Conservation (phyloP, 805 yeast species). For the Priceomyces haplophilus region DNA sequence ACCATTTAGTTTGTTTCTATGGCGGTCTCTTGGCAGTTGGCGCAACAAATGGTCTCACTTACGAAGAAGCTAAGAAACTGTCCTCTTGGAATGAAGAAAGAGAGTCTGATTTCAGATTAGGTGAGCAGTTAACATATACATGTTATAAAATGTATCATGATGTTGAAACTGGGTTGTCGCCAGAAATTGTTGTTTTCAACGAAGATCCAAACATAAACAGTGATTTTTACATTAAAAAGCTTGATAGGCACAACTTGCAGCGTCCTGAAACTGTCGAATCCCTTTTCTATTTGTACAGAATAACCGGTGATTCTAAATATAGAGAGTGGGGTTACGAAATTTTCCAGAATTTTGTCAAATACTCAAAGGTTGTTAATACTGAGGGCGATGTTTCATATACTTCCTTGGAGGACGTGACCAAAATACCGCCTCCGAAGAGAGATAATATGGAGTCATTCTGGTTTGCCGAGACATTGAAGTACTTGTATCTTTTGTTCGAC, state of each 20-base stretch:
- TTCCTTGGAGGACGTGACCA: constrained; percentile 64
- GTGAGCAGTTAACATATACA: constrained; percentile 69
- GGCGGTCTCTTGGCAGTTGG: constrained; percentile 89
- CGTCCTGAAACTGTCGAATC: constrained; percentile 94
- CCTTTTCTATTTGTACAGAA: constrained; percentile 70
- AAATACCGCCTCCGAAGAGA: constrained; percentile 46
- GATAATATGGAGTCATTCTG: constrained; percentile 91
- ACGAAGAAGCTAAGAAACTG: constrained; percentile 51
- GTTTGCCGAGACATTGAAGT: constrained; percentile 91
- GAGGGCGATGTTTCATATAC: constrained; percentile 53
- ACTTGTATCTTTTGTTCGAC: constrained; percentile 75
- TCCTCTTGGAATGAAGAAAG: constrained; percentile 56
- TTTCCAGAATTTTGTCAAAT: constrained; percentile 63
- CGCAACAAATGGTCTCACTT: constrained; percentile 72
- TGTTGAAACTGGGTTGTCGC: constrained; percentile 72
- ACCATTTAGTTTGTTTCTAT: constrained; percentile 86
- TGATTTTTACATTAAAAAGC: constrained; percentile 68
- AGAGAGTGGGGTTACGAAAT: constrained; percentile 90
- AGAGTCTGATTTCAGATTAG: constrained; percentile 65
- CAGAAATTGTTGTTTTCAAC: constrained; percentile 87
- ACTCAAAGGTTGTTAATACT: constrained; percentile 46
- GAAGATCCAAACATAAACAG: constrained; percentile 37
- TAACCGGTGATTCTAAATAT: constrained; percentile 77
- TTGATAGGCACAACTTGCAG: constrained; percentile 81
- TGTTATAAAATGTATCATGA: constrained; percentile 84